Conservation (phyloP, 2,329 filamentous ascomycete genomes). For the Aspergillus tanneri region DNA sequence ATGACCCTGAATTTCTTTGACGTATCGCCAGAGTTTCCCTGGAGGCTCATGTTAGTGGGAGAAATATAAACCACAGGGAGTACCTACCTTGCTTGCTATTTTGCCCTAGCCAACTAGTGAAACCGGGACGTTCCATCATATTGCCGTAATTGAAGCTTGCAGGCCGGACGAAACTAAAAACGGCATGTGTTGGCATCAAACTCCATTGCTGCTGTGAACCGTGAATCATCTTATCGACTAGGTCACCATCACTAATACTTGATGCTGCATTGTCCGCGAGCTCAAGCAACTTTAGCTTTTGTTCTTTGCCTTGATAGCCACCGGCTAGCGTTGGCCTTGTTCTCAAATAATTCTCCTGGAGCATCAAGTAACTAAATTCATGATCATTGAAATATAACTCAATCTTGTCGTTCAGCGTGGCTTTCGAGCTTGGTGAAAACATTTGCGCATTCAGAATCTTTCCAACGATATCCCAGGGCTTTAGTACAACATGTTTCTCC, state of each 20-base stretch:
- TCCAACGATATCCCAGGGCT: constrained; percentile 95
- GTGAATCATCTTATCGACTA: constrained; percentile 97
- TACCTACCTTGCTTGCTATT: constrained; percentile 76
- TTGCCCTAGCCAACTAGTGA: constrained; percentile 91
- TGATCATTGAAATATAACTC: constrained; percentile 99
- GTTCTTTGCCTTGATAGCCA: constrained; percentile 64
- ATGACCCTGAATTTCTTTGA: constrained; percentile 94
- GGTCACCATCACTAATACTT: constrained; percentile 94
- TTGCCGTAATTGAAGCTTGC: constrained; percentile 83
- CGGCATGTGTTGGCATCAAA: constrained; percentile 91
- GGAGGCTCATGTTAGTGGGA: constrained; percentile 9
- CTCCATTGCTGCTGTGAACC: constrained; percentile 98
- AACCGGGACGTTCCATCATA: constrained; percentile 67
- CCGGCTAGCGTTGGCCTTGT: constrained; percentile 70
- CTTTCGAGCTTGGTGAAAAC: constrained; percentile 78
- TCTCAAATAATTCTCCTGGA: constrained; percentile 94
- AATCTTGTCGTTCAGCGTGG: constrained; percentile 94
- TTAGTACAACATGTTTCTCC: constrained; percentile 96
- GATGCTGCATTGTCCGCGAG: constrained; percentile 83
- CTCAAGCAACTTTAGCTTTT: constrained; percentile 79
- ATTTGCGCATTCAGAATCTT: constrained; percentile 88
- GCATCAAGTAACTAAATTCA: constrained; percentile 95
- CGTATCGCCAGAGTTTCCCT: constrained; percentile 69
- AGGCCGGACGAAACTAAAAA: constrained; percentile 91
- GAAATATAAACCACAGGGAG: not conserved